These are phyloP conservation scores for Ophiobolus disseminans DNA, from an alignment of 2,329 filamentous ascomycete species.

Conservation along the genomic window DNA sequence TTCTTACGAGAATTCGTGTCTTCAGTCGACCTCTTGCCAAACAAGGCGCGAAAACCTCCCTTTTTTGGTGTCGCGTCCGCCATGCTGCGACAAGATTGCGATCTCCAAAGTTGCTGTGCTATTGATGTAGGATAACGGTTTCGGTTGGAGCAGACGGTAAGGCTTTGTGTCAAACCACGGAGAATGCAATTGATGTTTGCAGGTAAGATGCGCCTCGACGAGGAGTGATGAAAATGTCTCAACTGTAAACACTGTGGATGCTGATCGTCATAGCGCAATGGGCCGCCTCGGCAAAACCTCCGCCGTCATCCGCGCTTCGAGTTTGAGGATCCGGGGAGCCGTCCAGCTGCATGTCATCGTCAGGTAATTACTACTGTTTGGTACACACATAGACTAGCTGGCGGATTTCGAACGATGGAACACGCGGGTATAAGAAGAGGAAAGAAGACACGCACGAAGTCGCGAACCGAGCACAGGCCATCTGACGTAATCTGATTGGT, in stretches of 20 bases:
- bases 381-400: neutral
- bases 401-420: neutral
- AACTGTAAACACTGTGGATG: neutral
- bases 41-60: constrained; percentile 28
- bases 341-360: neutral
- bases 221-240: neutral
- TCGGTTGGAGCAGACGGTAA: neutral
- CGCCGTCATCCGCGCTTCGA: constrained; percentile 2
- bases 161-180: neutral
- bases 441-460: neutral
- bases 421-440: neutral
- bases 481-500: neutral
- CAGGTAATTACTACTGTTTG: neutral
- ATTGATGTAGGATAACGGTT: neutral
- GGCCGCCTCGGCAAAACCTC: constrained; percentile 6
- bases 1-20: constrained; percentile 27
- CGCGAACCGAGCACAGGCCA: neutral
- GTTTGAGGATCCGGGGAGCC: neutral
- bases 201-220: neutral
- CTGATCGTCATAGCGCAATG: constrained; percentile 6
- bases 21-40: constrained; percentile 27
- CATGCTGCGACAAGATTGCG: constrained; percentile 14
- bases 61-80: constrained; percentile 26
- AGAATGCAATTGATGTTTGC: neutral
- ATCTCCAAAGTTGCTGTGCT: neutral